These are phyloP conservation scores for Talaromyces ruber DNA, from an alignment of 495 filamentous ascomycete species.

Conservation along the genomic window DNA sequence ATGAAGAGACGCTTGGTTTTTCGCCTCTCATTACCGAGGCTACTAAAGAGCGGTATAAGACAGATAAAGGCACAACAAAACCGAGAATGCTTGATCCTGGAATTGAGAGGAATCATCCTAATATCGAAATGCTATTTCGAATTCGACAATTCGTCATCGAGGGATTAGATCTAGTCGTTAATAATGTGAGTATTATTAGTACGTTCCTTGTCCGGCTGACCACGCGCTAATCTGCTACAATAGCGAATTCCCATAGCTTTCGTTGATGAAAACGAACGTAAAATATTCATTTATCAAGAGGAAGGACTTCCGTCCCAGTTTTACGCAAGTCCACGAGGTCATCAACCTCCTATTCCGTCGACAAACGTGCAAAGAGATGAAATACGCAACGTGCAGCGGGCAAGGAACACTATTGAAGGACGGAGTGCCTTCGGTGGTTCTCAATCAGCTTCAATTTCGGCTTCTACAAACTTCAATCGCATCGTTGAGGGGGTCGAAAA, in stretches of 20 bases:
- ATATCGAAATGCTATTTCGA: slow-evolving; percentile 63
- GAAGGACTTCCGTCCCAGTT: slow-evolving; percentile 44
- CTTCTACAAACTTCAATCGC: slow-evolving; percentile 43
- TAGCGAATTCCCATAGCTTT: slow-evolving; percentile 39
- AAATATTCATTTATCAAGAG: slow-evolving; percentile 48
- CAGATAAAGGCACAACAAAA: slow-evolving; percentile 35
- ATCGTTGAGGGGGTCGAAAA: slow-evolving; percentile 55
- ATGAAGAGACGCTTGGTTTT: slow-evolving; percentile 69
- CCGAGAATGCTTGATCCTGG: slow-evolving; percentile 46
- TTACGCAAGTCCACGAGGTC: slow-evolving; percentile 32
- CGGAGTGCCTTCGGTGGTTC: slow-evolving; percentile 34
- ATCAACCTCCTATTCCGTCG: slow-evolving; percentile 27
- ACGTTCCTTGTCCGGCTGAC: background rate
- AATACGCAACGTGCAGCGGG: slow-evolving; percentile 25
- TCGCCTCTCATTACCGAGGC: slow-evolving; percentile 49
- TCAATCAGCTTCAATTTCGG: slow-evolving; percentile 36
- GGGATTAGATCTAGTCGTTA: slow-evolving; percentile 48
- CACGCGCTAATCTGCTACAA: background rate
- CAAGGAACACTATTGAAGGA: slow-evolving; percentile 23
- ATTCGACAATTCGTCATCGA: slow-evolving; percentile 61
- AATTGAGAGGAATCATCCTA: slow-evolving; percentile 50
- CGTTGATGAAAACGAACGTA: slow-evolving; percentile 37
- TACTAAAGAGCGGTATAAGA: slow-evolving; percentile 41
- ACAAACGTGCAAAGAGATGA: slow-evolving; percentile 37
- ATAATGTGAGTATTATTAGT: slow-evolving; percentile 31